These are phyloP conservation scores for Backusella macrospora DNA, from an alignment of 192 early-diverging fungal species.

Conservation along the genomic window DNA sequence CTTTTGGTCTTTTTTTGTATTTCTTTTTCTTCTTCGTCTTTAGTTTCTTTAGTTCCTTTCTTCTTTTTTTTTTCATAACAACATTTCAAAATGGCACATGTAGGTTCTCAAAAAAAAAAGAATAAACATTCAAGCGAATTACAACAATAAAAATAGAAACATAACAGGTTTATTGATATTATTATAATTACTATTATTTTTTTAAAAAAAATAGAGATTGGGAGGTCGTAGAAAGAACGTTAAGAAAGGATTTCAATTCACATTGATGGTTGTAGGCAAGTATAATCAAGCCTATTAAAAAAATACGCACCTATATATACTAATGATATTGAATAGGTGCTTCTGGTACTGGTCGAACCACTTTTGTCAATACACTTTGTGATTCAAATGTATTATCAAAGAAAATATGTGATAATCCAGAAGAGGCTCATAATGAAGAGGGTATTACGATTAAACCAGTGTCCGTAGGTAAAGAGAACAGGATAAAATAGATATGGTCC, in stretches of 20 bases:
- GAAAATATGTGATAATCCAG: slow-evolving; percentile 63
- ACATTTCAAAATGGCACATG: slow-evolving; percentile 32
- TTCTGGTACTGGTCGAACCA: slow-evolving; percentile 96
- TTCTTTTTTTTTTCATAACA: slow-evolving; percentile 15
- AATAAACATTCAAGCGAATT: background rate
- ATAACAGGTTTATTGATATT: too few relatives aligned
- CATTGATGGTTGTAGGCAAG: slow-evolving; percentile 94
- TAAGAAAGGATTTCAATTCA: slow-evolving; percentile 96
- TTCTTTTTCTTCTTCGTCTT: background rate
- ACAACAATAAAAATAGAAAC: too few relatives aligned
- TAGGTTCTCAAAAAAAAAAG: slow-evolving; percentile 16
- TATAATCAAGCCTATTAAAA: too few relatives aligned
- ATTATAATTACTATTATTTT: background rate
- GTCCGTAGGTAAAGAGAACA: slow-evolving; percentile 56
- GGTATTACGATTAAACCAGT: slow-evolving; percentile 90
- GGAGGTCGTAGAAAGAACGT: slow-evolving; percentile 86
- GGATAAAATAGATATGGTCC: background rate
- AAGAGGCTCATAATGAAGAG: slow-evolving; percentile 81
- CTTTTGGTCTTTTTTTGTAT: background rate
- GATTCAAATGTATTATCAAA: slow-evolving; percentile 74
- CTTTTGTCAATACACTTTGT: slow-evolving; percentile 98
- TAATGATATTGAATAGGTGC: slow-evolving; percentile 57
- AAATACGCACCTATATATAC: background rate
- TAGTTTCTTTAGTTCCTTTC: background rate
- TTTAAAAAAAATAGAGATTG: slow-evolving; percentile 51